These are phyloP conservation scores for Colletotrichum tropicicola DNA, from an alignment of 2,329 filamentous ascomycete genomes.

Conservation along the genomic window DNA sequence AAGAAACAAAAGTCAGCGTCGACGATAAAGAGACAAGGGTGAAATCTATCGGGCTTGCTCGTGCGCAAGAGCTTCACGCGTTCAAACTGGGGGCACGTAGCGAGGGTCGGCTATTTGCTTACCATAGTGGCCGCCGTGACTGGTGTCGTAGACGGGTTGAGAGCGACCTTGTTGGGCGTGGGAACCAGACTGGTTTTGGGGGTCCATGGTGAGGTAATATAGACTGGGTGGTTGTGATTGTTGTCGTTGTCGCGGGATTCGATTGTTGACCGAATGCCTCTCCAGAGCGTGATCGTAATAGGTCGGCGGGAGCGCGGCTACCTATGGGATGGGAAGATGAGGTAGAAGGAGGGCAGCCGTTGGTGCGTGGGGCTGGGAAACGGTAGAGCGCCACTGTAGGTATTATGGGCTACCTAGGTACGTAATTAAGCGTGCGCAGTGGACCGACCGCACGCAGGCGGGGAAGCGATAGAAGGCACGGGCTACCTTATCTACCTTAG, in stretches of 20 bases:
- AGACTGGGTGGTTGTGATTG: constrained; percentile 4
- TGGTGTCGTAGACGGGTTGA: constrained; percentile 76
- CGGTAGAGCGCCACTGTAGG: too few species aligned
- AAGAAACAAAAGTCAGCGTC: constrained; percentile 25
- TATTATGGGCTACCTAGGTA: too few species aligned
- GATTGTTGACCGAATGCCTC: not conserved
- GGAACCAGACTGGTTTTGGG: constrained; percentile 40
- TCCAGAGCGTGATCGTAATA: not conserved
- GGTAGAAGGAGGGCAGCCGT: not conserved
- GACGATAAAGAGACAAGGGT: constrained; percentile 34
- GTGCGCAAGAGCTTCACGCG: constrained; percentile 26
- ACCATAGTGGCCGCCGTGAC: constrained; percentile 83
- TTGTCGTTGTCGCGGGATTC: not conserved
- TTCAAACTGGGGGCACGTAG: not conserved
- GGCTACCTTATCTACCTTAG: too few species aligned
- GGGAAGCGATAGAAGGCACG: too few species aligned
- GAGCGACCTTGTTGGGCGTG: constrained; percentile 62
- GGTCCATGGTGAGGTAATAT: constrained; percentile 43
- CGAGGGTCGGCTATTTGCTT: constrained; percentile 41
- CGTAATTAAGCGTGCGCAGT: too few species aligned
- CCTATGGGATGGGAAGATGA: not conserved
- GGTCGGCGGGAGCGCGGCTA: not conserved
- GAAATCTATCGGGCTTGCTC: not conserved
- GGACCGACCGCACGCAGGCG: too few species aligned
- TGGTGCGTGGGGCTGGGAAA: not conserved